phyloP scores from a whole-genome alignment of 192 early-diverging fungal species.

The Phycomyces nitens region DNA sequence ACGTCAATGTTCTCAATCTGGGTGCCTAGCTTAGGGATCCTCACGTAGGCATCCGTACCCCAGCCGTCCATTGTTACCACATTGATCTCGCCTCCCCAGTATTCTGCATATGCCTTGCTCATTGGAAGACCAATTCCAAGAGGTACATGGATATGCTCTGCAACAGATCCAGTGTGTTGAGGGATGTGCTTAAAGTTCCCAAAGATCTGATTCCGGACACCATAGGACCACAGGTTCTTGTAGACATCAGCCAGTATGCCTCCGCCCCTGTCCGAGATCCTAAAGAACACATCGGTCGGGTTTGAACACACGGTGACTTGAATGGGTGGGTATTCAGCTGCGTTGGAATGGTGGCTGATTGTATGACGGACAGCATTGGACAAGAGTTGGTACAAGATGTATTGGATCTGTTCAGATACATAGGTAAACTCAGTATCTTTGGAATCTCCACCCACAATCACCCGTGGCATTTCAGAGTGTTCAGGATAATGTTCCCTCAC shows the following conservation, averaged over 20 bases:
- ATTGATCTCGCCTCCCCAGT: conserved; percentile 90
- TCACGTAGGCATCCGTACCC: conserved; percentile 93
- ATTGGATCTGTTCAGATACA: conserved; percentile 94
- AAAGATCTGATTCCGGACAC: conserved; percentile 43
- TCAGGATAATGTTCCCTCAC: neutral
- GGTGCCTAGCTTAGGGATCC: conserved; percentile 71
- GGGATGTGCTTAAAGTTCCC: conserved; percentile 73
- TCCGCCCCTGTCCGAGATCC: conserved; percentile 92
- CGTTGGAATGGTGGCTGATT: conserved; percentile 30
- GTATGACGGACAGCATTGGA: conserved; percentile 82
- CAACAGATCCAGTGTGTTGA: conserved; percentile 72
- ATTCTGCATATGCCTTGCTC: conserved; percentile 91
- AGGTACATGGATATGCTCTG: conserved; percentile 24
- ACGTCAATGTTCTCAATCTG: conserved; percentile 48
- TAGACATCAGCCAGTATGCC: conserved; percentile 70
- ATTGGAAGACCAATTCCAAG: conserved; percentile 89
- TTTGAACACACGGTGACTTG: conserved; percentile 78
- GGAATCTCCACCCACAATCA: conserved; percentile 67
- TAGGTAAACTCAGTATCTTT: conserved; percentile 79
- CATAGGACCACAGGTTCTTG: conserved; percentile 80
- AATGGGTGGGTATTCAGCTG: conserved; percentile 66
- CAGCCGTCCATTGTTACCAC: conserved; percentile 80
- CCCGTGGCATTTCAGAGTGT: conserved; percentile 60
- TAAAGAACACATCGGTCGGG: conserved; percentile 75
- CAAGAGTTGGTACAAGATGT: conserved; percentile 91